Evolutionary conservation across 1,284 basidiomycete genomes (phyloP).

Genomic region (Irpex lacteus): DNA sequence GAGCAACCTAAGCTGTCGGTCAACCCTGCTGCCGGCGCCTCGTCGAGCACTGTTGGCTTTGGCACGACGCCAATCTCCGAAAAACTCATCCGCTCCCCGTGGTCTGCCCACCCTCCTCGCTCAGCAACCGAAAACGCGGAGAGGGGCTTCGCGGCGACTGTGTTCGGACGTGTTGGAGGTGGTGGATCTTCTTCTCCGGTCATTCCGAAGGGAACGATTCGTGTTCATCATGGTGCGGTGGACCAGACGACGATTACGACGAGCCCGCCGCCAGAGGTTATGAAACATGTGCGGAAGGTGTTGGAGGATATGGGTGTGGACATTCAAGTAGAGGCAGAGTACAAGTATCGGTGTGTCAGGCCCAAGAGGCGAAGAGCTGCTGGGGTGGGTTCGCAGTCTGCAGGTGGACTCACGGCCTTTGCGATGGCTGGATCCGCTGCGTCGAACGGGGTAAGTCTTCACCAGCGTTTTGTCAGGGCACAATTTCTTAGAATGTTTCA

Average conservation of each 20-base stretch:
- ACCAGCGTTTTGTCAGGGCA: no score
- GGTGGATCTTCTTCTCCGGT: constrained; percentile 20
- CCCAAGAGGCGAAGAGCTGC: constrained; percentile 64
- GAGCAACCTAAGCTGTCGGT: constrained; percentile 9
- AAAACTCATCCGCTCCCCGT: constrained; percentile 20
- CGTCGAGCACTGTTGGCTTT: constrained; percentile 35
- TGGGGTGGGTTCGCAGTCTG: constrained; percentile 39
- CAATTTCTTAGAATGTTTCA: neutral
- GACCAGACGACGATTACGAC: constrained; percentile 92
- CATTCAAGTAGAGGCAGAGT: constrained; percentile 83
- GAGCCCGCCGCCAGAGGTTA: constrained; percentile 81
- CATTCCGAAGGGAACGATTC: constrained; percentile 55
- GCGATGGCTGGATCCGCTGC: constrained; percentile 76
- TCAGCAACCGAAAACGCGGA: constrained; percentile 37
- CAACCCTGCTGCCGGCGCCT: constrained; percentile 23
- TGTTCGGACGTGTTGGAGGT: constrained; percentile 22
- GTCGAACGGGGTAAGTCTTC: constrained; percentile 69
- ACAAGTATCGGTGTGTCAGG: constrained; percentile 82
- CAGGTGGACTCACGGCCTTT: constrained; percentile 65
- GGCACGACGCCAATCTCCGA: constrained; percentile 26
- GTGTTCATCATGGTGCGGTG: constrained; percentile 89
- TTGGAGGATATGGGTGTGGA: constrained; percentile 91
- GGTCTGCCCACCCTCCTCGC: constrained; percentile 35
- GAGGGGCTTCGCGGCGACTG: constrained; percentile 43
- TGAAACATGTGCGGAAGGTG: constrained; percentile 79